Conservation (phyloP, 2,329 filamentous ascomycete genomes). For the Penicillium sp. region DNA sequence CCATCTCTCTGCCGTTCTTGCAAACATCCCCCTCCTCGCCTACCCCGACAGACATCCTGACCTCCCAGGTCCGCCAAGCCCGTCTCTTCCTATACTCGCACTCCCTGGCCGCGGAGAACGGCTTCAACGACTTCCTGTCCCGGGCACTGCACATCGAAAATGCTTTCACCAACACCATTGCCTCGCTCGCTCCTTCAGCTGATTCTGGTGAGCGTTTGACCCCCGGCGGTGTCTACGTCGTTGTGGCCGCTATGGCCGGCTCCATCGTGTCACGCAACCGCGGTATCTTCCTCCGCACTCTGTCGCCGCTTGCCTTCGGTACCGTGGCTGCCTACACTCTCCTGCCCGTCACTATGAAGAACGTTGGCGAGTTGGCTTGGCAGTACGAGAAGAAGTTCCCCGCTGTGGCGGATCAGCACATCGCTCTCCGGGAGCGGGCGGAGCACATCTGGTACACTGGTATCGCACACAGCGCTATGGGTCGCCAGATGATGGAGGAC, state of each 20-base stretch:
- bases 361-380: constrained; percentile 84
- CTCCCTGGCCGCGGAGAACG: constrained; percentile 72
- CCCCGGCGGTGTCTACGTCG: constrained; percentile 86
- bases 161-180: constrained; percentile 84
- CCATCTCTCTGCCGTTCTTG: constrained; percentile 17
- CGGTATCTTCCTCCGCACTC: constrained; percentile 75
- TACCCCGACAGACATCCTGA: constrained; percentile 86
- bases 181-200: constrained; percentile 80
- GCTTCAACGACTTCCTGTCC: constrained; percentile 79
- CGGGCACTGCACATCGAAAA: constrained; percentile 81
- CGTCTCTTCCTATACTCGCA: constrained; percentile 79
- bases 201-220: constrained; percentile 86
- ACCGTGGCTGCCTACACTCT: constrained; percentile 80
- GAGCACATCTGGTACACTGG: constrained; percentile 71
- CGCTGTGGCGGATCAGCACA: constrained; percentile 76
- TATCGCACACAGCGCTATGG: constrained; percentile 70
- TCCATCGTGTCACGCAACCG: constrained; percentile 88
- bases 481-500: constrained; percentile 72
- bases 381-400: constrained; percentile 90
- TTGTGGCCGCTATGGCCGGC: constrained; percentile 92
- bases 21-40: constrained; percentile 48
- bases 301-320: constrained; percentile 76
- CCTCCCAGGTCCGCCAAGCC: constrained; percentile 74
- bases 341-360: constrained; percentile 85
- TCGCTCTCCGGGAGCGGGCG: constrained; percentile 68